Conservation (phyloP, 192 early-diverging fungal species). For the Coemansia reversa region DNA sequence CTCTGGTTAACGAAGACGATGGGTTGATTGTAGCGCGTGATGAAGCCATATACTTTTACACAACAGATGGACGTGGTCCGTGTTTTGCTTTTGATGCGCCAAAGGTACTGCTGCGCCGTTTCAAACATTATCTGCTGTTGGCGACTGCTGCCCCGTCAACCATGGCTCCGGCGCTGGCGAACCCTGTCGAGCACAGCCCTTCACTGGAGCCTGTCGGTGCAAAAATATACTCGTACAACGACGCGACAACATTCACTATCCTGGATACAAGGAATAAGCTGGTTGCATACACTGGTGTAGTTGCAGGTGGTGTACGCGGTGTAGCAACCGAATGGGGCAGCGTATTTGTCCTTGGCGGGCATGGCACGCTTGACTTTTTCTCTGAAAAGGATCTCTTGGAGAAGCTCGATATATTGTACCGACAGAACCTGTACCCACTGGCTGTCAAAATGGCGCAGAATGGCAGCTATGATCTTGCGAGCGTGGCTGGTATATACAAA, state of each 20-base stretch:
- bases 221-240: slow-evolving; percentile 48
- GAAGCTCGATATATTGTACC: slow-evolving; percentile 86
- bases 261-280: slow-evolving; percentile 93
- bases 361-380: slow-evolving; percentile 57
- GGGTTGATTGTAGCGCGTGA: slow-evolving; percentile 86
- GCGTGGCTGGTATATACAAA: slow-evolving; percentile 89
- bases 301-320: slow-evolving; percentile 66
- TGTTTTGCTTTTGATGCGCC: slow-evolving; percentile 86
- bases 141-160: slow-evolving; percentile 33
- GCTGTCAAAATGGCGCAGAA: slow-evolving; percentile 85
- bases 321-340: slow-evolving; percentile 88
- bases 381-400: slow-evolving; percentile 85
- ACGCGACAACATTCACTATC: slow-evolving; percentile 58
- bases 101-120: slow-evolving; percentile 31
- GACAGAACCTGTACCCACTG: slow-evolving; percentile 85
- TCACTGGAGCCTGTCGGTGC: slow-evolving; percentile 48
- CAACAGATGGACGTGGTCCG: slow-evolving; percentile 83
- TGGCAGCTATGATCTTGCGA: slow-evolving; percentile 77
- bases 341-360: slow-evolving; percentile 76
- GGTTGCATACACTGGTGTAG: slow-evolving; percentile 81
- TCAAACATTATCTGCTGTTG: slow-evolving; percentile 41
- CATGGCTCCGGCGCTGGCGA: slow-evolving; percentile 21
- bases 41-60: slow-evolving; percentile 92
- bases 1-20: slow-evolving; percentile 73
- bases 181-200: slow-evolving; percentile 61